Evolutionary conservation across 805 yeast genomes (phyloP), one percentile per base, ranked within the genome.

Genomic region (Maudiozyma saulgeensis): DNA sequence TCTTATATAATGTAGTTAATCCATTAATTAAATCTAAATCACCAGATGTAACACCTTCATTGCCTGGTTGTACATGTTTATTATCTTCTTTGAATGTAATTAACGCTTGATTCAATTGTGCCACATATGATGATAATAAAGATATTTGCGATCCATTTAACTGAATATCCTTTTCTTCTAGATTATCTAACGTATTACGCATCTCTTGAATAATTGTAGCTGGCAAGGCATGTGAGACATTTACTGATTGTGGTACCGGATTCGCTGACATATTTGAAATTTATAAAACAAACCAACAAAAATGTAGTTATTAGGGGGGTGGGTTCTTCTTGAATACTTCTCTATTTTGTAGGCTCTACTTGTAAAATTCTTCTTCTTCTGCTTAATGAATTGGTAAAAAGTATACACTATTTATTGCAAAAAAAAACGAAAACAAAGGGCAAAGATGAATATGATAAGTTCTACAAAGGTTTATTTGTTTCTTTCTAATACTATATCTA

Each of bases 171-270:
- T n/a, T 7, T 6, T 42, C 5, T 28, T 26, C 15, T 12, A 42
- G 16, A 9, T 9, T 26, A 18, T 42, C 44, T 6, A 42, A 11
- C 5, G 15, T 42, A 19, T 19, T 38, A 12, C 66, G 58, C 25
- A 65, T 61, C 49, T 60, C 57, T 44, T 63, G 61, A 16, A 65
- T 56, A 13, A 57, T 52, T 16, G 55, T 45, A 13, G 67, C 58
- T 43, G 59, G 61, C 48, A 65, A 55, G 7, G 67, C 63, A 50
- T 65, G 63, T 39, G 62, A 53, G 16, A 65, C 62, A 48, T 65
- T 58, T 42, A 65, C 64, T 47, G 55, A 45, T 50, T 64, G 66
- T 25, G 68, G 68, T 35, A 63, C 58, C 15, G 61, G 60, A 38
- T 53, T 46, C 19, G 62, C 54, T 61, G 57, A 54, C 40, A 25